Conservation (phyloP, 2,329 filamentous ascomycete species). For the Ilyonectria sp. region DNA sequence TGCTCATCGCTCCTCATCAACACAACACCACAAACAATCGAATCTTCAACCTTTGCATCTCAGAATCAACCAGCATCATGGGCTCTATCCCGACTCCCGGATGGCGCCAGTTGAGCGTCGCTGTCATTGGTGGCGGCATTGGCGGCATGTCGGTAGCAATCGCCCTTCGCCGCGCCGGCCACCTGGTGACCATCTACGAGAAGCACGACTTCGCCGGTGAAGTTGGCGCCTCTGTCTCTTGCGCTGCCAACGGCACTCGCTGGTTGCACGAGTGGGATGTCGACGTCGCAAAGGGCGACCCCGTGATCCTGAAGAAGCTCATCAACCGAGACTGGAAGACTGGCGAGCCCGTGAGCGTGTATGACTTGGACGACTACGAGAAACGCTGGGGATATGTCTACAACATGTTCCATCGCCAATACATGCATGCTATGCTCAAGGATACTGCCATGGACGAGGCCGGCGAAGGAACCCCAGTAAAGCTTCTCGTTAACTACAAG, state of each 20-base stretch:
- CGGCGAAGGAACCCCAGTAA: constrained; percentile 66
- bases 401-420: constrained; percentile 79
- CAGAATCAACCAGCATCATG: constrained; percentile 39
- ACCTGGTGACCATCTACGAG: constrained; percentile 74
- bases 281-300: constrained; percentile 74
- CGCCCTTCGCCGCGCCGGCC: constrained; percentile 63
- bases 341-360: constrained; percentile 75
- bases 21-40: constrained; percentile 1
- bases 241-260: constrained; percentile 78
- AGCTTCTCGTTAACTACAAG: constrained; percentile 70
- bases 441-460: constrained; percentile 69
- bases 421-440: constrained; percentile 79
- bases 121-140: constrained; percentile 64
- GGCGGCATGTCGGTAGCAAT: constrained; percentile 64
- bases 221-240: constrained; percentile 77
- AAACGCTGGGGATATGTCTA: constrained; percentile 75
- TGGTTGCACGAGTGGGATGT: constrained; percentile 80
- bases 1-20: constrained; percentile 6
- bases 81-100: constrained; percentile 45
- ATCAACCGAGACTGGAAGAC: constrained; percentile 81
- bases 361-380: constrained; percentile 76
- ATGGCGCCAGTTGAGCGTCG: constrained; percentile 63
- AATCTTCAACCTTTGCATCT: background rate
- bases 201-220: constrained; percentile 77
- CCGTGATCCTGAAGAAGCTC: constrained; percentile 75